Conservation (phyloP, 192 early-diverging fungal genomes). For the Chytriomyces sp. region DNA sequence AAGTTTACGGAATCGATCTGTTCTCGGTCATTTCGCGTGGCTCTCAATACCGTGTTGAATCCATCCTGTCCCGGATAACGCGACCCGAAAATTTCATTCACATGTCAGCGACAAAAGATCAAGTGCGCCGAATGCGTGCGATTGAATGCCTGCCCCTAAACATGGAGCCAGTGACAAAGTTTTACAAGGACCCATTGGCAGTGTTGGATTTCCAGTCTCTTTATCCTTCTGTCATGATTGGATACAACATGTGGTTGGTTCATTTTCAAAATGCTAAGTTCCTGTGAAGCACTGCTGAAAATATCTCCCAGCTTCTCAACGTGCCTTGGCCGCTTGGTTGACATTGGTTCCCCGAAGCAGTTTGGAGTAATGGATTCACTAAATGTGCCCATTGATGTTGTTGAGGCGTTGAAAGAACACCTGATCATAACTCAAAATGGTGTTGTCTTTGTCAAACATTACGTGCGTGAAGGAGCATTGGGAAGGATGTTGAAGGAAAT, state of each 20-base stretch:
- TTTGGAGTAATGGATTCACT: constrained; percentile 70
- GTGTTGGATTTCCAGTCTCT: constrained; percentile 94
- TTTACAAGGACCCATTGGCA: constrained; percentile 83
- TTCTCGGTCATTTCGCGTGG: constrained; percentile 84
- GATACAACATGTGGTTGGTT: constrained; percentile 87
- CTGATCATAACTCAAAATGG: constrained; percentile 83
- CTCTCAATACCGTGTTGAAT: constrained; percentile 92
- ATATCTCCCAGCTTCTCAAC: constrained; percentile 52
- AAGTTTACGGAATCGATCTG: constrained; percentile 92
- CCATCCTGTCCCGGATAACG: constrained; percentile 64
- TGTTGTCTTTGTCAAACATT: constrained; percentile 80
- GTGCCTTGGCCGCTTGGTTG: constrained; percentile 68
- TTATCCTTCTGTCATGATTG: constrained; percentile 96
- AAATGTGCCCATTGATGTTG: constrained; percentile 64
- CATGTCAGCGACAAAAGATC: constrained; percentile 73
- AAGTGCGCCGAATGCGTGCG: constrained; percentile 68
- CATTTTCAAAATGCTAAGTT: background rate
- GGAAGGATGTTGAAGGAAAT: constrained; percentile 85
- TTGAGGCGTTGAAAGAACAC: constrained; percentile 70
- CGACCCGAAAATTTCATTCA: constrained; percentile 78
- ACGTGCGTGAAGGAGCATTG: constrained; percentile 80
- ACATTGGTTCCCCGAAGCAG: constrained; percentile 47
- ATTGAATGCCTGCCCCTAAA: constrained; percentile 87
- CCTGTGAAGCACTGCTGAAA: background rate
- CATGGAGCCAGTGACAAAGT: constrained; percentile 83